Base-by-base conservation (phyloP, 1,139 yeast genomes). In the Protomyces pachydermus region DNA sequence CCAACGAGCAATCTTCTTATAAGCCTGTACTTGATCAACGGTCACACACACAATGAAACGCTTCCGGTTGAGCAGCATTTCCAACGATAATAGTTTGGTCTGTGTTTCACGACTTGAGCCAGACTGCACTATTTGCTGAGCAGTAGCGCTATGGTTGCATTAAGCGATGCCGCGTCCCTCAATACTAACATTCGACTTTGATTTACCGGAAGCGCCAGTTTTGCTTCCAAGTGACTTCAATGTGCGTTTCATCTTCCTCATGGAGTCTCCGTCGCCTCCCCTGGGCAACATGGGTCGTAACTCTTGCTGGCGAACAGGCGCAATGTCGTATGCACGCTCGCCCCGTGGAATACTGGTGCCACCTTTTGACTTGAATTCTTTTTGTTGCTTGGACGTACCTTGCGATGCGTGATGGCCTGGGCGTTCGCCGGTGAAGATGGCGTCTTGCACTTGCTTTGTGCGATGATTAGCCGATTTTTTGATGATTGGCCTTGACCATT, bases 401-500 rank as follows among this genome's bases (percentile, higher is more conserved):
- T 51, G 56, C n/a, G 56, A 52, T 9, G 25, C 20, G 38, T 34
- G 48, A 9, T 32, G 14, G 9, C 28, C 23, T 10, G 38, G n/a
- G n/a, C 42, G 53, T 14, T 55, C 42, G 12, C 62, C 65, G 23
- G 45, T 45, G 53, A 37, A 61, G 39, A 57, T 54, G 18, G 54
- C 67, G 6, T 56, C 45, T 37, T 48, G 83, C 67, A 93, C 85
- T 66, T 85, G 80, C 76, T 91, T 86, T 76, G 93, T 97, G 75
- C 95, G 85, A 78, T 91, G 93, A 70, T 93, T 90, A 75, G 93
- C 98, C 1, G 96, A 87, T 68, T 96, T 87, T 70, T 96, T 96
- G 81, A 95, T 88, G 68, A 95, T 91, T 48, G 98, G 98, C 75
- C 98, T 84, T 8, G 98, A 93, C 99, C 99, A 61, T n/a, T 65